Percentiles rank a stretch among this genome's conserved stretches.
phyloP scores from a whole-genome alignment of 331 rosid genomes.

The Malus hybrid region DNA sequence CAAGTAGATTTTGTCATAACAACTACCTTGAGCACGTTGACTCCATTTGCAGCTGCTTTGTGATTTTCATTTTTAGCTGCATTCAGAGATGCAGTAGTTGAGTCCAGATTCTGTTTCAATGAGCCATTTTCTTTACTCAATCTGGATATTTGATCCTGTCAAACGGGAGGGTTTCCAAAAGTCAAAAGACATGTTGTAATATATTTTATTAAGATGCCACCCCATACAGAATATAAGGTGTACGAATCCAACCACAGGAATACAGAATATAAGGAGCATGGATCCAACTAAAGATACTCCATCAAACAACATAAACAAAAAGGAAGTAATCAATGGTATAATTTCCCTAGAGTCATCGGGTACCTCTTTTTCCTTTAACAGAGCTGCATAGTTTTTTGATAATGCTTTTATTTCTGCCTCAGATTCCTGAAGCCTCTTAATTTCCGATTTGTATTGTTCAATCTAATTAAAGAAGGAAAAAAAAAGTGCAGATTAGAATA shows the following conservation, averaged over 20 bases:
- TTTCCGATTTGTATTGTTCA: slow-evolving; percentile 66
- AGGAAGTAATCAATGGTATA: neutral
- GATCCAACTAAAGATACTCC: neutral
- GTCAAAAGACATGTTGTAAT: slow-evolving; percentile 1
- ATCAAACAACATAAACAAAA: neutral
- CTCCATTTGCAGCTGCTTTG: slow-evolving; percentile 43
- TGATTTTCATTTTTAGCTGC: slow-evolving; percentile 46
- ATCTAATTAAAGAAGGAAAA: slow-evolving; percentile 39
- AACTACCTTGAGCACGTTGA: slow-evolving; percentile 47
- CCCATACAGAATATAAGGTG: neutral
- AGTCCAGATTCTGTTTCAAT: slow-evolving; percentile 63
- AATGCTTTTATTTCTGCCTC: slow-evolving; percentile 89
- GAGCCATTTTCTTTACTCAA: slow-evolving; percentile 78
- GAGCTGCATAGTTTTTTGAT: slow-evolving; percentile 86
- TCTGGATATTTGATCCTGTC: slow-evolving; percentile 66
- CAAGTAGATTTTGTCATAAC: neutral
- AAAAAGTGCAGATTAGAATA: neutral
- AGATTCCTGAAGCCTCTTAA: slow-evolving; percentile 84
- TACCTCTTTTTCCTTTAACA: slow-evolving; percentile 91
- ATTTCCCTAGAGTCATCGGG: neutral
- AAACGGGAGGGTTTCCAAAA: slow-evolving; percentile 1
- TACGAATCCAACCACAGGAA: neutral
- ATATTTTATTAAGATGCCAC: neutral
- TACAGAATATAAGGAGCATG: neutral
- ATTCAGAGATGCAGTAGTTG: slow-evolving; percentile 39